phyloP scores from a whole-genome alignment of 2,329 filamentous ascomycete genomes.

The Didymosphaeria variabile region DNA sequence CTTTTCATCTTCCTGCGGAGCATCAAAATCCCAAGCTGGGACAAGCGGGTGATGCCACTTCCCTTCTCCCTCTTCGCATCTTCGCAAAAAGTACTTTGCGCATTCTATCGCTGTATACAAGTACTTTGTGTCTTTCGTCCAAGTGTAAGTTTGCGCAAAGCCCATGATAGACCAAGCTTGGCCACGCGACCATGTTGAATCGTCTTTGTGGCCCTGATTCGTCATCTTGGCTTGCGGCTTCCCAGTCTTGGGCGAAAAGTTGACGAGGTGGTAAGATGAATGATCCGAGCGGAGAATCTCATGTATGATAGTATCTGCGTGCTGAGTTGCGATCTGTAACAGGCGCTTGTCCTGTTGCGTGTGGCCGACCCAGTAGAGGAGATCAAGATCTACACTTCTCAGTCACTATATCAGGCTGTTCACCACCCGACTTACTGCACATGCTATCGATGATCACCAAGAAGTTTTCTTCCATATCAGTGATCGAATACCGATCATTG shows the following conservation, averaged over 20 bases:
- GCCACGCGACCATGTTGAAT: constrained; percentile 58
- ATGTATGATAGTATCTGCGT: constrained; percentile 49
- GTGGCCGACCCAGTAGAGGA: constrained; percentile 50
- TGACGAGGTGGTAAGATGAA: constrained; percentile 56
- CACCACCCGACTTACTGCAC: constrained; percentile 38
- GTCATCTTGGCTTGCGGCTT: constrained; percentile 57
- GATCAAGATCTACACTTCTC: constrained; percentile 46
- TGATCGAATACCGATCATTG: constrained; percentile 49
- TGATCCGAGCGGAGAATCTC: constrained; percentile 47
- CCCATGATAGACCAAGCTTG: constrained; percentile 62
- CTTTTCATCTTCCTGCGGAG: constrained; percentile 50
- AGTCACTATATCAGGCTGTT: too few relatives aligned
- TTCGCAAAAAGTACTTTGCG: constrained; percentile 57
- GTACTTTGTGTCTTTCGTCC: constrained; percentile 56
- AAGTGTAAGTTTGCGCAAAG: constrained; percentile 58
- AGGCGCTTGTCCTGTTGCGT: constrained; percentile 39
- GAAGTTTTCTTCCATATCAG: constrained; percentile 47
- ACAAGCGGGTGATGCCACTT: constrained; percentile 46
- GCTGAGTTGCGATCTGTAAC: constrained; percentile 49
- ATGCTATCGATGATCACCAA: constrained; percentile 57
- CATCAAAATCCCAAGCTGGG: constrained; percentile 63
- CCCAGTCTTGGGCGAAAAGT: constrained; percentile 57
- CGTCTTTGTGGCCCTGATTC: constrained; percentile 57
- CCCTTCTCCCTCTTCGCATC: constrained; percentile 47
- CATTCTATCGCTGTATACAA: constrained; percentile 55